Evolutionary conservation across 1,139 yeast species (phyloP).

Genomic region (Hyphopichia pseudoburtonii): DNA sequence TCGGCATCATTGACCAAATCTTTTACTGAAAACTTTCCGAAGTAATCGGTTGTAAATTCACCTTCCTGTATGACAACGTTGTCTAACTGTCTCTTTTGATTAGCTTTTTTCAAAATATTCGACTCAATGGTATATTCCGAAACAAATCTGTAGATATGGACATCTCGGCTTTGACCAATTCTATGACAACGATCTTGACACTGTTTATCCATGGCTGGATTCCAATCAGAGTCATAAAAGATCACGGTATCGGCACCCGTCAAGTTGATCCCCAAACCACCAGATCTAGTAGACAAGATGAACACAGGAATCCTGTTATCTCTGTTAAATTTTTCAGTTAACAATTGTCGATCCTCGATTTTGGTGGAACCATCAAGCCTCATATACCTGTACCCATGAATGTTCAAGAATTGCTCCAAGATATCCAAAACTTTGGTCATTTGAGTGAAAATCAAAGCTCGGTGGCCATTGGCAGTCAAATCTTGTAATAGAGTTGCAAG

Average conservation of each 20-base stretch:
- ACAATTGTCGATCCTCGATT: constrained; percentile 91
- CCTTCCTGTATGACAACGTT: constrained; percentile 97
- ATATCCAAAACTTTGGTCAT: constrained; percentile 97
- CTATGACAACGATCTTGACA: constrained; percentile 99
- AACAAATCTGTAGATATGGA: constrained; percentile 93
- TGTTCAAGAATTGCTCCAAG: constrained; percentile 87
- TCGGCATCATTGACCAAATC: constrained; percentile 76
- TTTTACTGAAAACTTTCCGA: constrained; percentile 83
- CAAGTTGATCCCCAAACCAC: constrained; percentile 95
- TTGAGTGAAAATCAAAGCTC: constrained; percentile 95
- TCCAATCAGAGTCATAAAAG: constrained; percentile 99
- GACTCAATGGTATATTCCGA: constrained; percentile 96
- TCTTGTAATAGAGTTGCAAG: constrained; percentile 74
- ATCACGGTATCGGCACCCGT: constrained; percentile 99
- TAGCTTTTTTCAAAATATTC: constrained; percentile 89
- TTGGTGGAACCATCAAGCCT: constrained; percentile 97
- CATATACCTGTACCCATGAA: constrained; percentile 92
- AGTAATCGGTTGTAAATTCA: constrained; percentile 95
- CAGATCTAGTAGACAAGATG: constrained; percentile 91
- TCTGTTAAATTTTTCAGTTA: constrained; percentile 89
- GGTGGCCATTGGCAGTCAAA: constrained; percentile 80
- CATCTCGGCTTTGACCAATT: constrained; percentile 97
- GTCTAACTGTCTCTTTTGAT: constrained; percentile 92
- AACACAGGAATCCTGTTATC: constrained; percentile 88
- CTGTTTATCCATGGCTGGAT: constrained; percentile 99